phyloP scores from a whole-genome alignment of 805 yeast genomes.

The Wickerhamiella sergipiensis region DNA sequence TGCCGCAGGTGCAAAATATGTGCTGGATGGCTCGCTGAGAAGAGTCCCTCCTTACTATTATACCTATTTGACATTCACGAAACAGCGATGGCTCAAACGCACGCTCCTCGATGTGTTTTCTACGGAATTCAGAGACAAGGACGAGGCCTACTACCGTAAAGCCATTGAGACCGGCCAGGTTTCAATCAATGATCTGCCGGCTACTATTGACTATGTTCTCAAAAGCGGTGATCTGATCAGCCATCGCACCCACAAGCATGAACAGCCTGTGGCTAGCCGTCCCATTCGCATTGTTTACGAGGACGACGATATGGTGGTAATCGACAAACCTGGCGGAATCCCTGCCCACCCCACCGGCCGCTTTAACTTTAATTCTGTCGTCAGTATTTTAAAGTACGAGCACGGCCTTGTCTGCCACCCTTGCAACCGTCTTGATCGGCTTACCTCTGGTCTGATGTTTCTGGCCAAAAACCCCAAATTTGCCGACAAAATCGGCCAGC shows the following conservation, averaged over 20 bases:
- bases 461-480: slow-evolving; percentile 70
- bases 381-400: slow-evolving; percentile 65
- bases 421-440: slow-evolving; percentile 76
- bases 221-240: slow-evolving; percentile 71
- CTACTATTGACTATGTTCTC: slow-evolving; percentile 50
- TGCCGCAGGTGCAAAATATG: slow-evolving; percentile 22
- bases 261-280: slow-evolving; percentile 59
- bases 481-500: slow-evolving; percentile 63
- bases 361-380: slow-evolving; percentile 67
- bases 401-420: slow-evolving; percentile 57
- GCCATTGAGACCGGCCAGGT: slow-evolving; percentile 69
- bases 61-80: slow-evolving; percentile 85
- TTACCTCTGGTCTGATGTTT: slow-evolving; percentile 90
- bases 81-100: slow-evolving; percentile 82
- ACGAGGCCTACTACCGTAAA: slow-evolving; percentile 47
- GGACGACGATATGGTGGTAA: slow-evolving; percentile 61
- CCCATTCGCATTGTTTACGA: slow-evolving; percentile 56
- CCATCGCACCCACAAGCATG: slow-evolving; percentile 77
- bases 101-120: slow-evolving; percentile 67
- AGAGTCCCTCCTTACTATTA: slow-evolving; percentile 74
- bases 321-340: slow-evolving; percentile 88
- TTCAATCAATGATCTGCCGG: slow-evolving; percentile 50
- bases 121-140: slow-evolving; percentile 72
- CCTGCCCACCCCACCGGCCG: slow-evolving; percentile 93
- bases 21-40: slow-evolving; percentile 36